Conservation (phyloP, 176 grass and related monocot species). For the Hordeum marinum region DNA sequence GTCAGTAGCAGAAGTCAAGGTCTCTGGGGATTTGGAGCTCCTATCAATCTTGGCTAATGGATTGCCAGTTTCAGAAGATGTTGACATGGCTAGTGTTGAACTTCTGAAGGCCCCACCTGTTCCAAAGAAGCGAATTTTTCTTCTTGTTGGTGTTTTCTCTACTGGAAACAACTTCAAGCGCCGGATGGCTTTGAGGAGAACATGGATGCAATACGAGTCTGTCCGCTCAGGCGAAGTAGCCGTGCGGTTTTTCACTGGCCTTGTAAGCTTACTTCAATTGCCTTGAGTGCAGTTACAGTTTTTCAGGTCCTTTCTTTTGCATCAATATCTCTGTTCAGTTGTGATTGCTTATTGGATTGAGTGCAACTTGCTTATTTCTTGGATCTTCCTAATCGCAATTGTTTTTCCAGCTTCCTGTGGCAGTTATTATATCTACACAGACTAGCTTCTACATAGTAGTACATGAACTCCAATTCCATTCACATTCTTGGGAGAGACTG, state of each 20-base stretch:
- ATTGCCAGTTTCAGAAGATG: slow-evolving; percentile 67
- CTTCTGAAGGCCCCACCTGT: slow-evolving; percentile 53
- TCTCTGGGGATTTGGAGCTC: slow-evolving; percentile 72
- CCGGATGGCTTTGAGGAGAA: slow-evolving; percentile 75
- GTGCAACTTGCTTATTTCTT: slow-evolving; percentile 1
- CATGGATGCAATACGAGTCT: slow-evolving; percentile 89
- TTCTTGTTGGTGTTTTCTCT: slow-evolving; percentile 80
- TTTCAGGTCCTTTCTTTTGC: slow-evolving; percentile 20
- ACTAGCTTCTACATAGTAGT: not conserved
- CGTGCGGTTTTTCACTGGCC: slow-evolving; percentile 82
- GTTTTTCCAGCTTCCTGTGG: not conserved
- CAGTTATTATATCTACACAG: not conserved
- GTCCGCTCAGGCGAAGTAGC: slow-evolving; percentile 71
- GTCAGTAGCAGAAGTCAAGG: slow-evolving; percentile 68
- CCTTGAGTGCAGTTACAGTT: not conserved
- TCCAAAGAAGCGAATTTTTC: slow-evolving; percentile 49
- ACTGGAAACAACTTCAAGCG: slow-evolving; percentile 93
- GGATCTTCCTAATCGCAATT: not conserved
- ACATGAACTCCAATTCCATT: not conserved
- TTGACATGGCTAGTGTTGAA: slow-evolving; percentile 49
- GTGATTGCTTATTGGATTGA: not conserved
- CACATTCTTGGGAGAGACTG: not conserved
- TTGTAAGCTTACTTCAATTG: slow-evolving; percentile 62
- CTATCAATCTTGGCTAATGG: slow-evolving; percentile 67
- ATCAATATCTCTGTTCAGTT: not conserved